Evolutionary conservation across 371 early-diverging fungal genomes (phyloP).

Genomic region (Cokeromyces recurvatus): DNA sequence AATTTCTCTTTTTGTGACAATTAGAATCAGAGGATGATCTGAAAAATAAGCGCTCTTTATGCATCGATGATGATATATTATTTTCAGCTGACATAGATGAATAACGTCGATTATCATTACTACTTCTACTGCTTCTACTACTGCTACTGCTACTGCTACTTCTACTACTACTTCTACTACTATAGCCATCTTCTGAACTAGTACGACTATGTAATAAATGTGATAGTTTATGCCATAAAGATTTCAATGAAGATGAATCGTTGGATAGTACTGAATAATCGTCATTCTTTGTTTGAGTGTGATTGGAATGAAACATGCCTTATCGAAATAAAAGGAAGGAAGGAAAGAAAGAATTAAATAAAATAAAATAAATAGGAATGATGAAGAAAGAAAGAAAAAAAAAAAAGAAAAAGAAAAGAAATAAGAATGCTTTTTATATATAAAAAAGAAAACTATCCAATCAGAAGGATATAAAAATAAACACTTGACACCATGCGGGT

Average conservation of each 20-base stretch:
- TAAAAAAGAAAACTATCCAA: background rate
- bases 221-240: constrained; percentile 7
- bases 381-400: background rate
- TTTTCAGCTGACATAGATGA: background rate
- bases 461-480: background rate
- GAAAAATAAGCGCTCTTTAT: no score
- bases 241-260: constrained; percentile 4
- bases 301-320: background rate
- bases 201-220: constrained; percentile 1
- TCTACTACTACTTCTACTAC: no score
- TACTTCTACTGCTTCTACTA: no score
- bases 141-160: no score
- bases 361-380: background rate
- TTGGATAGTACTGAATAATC: background rate
- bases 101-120: background rate
- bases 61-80: no score
- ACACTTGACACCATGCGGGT: constrained; percentile 11
- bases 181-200: background rate
- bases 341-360: no score
- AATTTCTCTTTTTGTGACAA: no score
- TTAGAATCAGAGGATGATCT: no score
- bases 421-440: background rate
- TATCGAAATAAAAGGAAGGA: no score
- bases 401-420: background rate
- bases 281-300: background rate